Evolutionary conservation across 371 early-diverging fungal species (phyloP), one percentile per base, ranked within the genome.

Genomic region (Encephalitozoon romaleae): DNA sequence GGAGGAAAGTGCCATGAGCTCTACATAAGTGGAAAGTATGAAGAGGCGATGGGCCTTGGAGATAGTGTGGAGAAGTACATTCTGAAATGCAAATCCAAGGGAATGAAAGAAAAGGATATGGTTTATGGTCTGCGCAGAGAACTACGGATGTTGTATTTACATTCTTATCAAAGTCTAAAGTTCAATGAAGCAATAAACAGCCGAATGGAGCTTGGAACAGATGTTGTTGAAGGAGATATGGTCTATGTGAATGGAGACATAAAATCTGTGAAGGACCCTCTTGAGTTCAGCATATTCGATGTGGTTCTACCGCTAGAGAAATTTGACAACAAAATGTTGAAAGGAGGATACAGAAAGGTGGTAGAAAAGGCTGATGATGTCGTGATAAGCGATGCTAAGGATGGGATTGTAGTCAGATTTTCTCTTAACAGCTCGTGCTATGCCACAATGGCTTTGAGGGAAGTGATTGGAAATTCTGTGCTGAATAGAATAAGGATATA

Each of bases 381-480:
- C 39, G 8, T 9, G 9, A 30, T 25, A 64, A 28, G 49, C 12
- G 51, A 74, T 83, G 39, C 32, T 28, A 59, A 53, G 11, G 59
- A 51, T 12, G 26, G 38, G 12, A 79, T 94, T 42, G 86, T 89
- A 34, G 82, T 94, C 32, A 86, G 87, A 67, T 89, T 96, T 77
- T 89, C 88, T 2, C 85, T 96, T 64, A 86, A 84, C 11, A 82
- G 91, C 0, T 91, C 93, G 43, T 88, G 90, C 67, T 96, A 96
- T 83, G 97, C 97, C 6, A 96, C 97, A 0, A 93, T 95, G 94
- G 91, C 91, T 21, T 82, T 96, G 59, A 88, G 95, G 32, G 97
- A 96, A 84, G 85, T 94, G 18, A 89, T 91, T 83, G 89, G 90
- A 73, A 83, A 76, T 30, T 59, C 59, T n/a, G 59, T 59, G 18